Conservation (phyloP, 164 flowering plant species). For the Piper betle region DNA sequence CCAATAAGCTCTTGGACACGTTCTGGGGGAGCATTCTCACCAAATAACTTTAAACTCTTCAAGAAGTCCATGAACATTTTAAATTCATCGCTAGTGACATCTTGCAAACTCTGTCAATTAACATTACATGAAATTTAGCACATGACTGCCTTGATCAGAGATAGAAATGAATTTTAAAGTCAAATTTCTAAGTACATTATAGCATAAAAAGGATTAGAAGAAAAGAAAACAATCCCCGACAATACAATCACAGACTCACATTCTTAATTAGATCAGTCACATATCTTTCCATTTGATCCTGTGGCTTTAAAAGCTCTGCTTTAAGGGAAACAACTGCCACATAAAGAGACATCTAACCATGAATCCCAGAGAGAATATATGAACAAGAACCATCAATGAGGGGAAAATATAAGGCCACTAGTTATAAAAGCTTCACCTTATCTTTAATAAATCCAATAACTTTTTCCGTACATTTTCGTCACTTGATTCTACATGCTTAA, state of each 20-base stretch:
- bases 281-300: constrained; percentile 90
- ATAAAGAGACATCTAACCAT: not conserved
- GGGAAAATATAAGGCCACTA: not conserved
- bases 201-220: not conserved
- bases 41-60: constrained; percentile 77
- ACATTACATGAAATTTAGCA: constrained; percentile 1
- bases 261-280: constrained; percentile 85
- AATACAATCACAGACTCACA: constrained; percentile 17
- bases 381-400: not conserved
- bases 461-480: constrained; percentile 82
- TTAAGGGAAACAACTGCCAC: constrained; percentile 83
- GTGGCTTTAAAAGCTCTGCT: constrained; percentile 79
- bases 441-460: constrained; percentile 74
- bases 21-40: constrained; percentile 76
- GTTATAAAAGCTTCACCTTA: constrained; percentile 39
- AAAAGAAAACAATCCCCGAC: not conserved
- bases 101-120: constrained; percentile 70
- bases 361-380: not conserved
- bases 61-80: constrained; percentile 93
- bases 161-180: not conserved
- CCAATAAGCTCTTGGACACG: constrained; percentile 74
- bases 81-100: constrained; percentile 93
- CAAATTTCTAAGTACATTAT: too few species aligned
- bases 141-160: not conserved
- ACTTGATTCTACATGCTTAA: constrained; percentile 56